A percentile compares a stretch with the other conserved stretches of the same genome.
Evolutionary conservation across 2,329 filamentous ascomycete species (phyloP).

Genomic region (Clonostachys byssicola): DNA sequence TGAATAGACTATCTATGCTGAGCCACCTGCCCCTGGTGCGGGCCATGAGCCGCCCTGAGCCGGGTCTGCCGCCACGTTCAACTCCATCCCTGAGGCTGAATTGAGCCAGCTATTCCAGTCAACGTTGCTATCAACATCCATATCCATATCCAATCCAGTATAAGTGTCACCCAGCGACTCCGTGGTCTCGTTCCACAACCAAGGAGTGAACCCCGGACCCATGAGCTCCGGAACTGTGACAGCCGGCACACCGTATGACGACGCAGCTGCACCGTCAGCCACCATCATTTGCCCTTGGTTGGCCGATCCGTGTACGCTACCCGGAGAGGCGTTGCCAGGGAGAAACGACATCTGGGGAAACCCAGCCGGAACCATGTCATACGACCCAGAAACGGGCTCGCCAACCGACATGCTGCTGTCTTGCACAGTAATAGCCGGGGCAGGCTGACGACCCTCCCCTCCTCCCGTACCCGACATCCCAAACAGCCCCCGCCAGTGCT

Average conservation of each 20-base stretch:
- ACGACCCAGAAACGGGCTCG: not conserved
- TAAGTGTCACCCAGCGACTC: constrained; percentile 16
- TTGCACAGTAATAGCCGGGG: not conserved
- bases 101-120: constrained; percentile 30
- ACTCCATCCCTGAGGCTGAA: constrained; percentile 21
- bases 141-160: constrained; percentile 13
- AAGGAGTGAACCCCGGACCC: constrained; percentile 14
- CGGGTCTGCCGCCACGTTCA: not conserved
- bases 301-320: not conserved
- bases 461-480: not conserved
- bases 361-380: not conserved
- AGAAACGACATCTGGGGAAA: too few species aligned
- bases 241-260: not conserved
- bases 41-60: too few species aligned
- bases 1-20: too few species aligned
- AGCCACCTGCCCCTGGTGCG: too few species aligned
- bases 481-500: constrained; percentile 24
- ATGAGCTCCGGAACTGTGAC: not conserved
- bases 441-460: not conserved
- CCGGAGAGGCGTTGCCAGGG: not conserved
- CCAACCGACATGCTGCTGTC: not conserved
- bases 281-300: not conserved
- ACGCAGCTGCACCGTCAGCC: not conserved
- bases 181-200: constrained; percentile 22
- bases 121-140: constrained; percentile 20